A percentile compares a stretch with the other conserved stretches of the same genome.
phyloP scores from a whole-genome alignment of 140 eudicot species.

The Erigeron philadelphicus region DNA sequence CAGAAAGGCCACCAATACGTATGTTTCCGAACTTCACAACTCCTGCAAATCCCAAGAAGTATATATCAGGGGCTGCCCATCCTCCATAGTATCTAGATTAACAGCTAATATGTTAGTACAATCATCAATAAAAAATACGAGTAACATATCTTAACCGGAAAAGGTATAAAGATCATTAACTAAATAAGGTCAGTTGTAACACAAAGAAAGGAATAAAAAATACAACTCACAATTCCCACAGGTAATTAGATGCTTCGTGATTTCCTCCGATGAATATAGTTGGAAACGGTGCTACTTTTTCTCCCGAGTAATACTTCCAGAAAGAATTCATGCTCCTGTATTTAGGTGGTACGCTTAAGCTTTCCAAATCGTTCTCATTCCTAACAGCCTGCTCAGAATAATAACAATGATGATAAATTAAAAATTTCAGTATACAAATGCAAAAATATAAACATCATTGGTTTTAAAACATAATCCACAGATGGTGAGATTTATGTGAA shows the following conservation, averaged over 20 bases:
- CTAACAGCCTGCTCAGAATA: constrained; percentile 68
- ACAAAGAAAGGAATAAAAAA: background rate
- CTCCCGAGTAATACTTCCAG: constrained; percentile 91
- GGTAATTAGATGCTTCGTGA: constrained; percentile 95
- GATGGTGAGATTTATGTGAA: background rate
- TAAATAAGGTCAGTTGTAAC: background rate
- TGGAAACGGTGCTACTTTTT: constrained; percentile 81
- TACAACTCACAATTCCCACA: constrained; percentile 75
- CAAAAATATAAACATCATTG: background rate
- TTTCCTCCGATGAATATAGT: constrained; percentile 92
- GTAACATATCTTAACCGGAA: background rate
- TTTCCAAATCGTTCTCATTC: constrained; percentile 71
- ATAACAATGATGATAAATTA: background rate
- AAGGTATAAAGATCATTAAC: background rate
- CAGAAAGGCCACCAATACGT: constrained; percentile 95
- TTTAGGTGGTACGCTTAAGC: constrained; percentile 66
- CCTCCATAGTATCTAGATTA: constrained; percentile 88
- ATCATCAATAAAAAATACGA: constrained; percentile 12
- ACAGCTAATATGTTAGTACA: constrained; percentile 22
- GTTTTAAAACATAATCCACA: background rate
- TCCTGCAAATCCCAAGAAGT: constrained; percentile 94
- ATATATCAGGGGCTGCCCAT: constrained; percentile 90
- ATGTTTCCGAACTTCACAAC: constrained; percentile 79
- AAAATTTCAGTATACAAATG: background rate
- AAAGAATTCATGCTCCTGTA: constrained; percentile 71